Evolutionary conservation across 139 green algal species (phyloP), one percentile per base, ranked within the genome.

Genomic region (Volvox reticuliferus): DNA sequence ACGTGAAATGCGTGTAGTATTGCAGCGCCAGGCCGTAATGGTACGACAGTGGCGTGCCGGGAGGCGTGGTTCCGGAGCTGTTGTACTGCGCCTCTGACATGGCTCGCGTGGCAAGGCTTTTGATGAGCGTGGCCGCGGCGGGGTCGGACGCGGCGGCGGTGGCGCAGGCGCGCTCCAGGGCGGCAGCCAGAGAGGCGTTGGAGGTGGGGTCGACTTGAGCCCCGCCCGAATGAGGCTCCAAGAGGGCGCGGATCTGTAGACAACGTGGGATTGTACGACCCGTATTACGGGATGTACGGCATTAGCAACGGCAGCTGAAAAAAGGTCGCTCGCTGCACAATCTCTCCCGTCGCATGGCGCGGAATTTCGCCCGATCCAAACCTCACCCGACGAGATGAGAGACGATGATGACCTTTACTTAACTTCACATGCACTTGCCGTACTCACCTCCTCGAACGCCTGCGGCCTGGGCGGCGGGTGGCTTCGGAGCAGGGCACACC

Each of bases 1-100:
- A 97, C 2, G 97, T 98, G 93, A 98, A 98, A 92, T 98, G 97
- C 24, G 97, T 98, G 94, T 98, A 98, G 86, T 94, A 92, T 22
- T 91, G 36, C 67, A 98, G 79, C 21, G 96, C 96, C 50, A 98
- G 91, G 12, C 95, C 96, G 91, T 96, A 98, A 89, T 98, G 96
- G 55, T 93, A 89, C 33, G 93, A 91, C 13, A 91, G 87, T 17
- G 77, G 19, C 1, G 89, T 93, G 68, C 82, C 88, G 37, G 92
- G 82, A 0, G 91, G 80, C 36, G 63, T 62, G 33, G 19, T 91
- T 82, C 96, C 96, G 88, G 94, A 93, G 75, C 85, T 91, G 87
- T 94, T 93, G 89, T 97, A 97, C 92, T 96, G 89, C 30, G 96
- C 96, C 92, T 97, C 94, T 19, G 85, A 94, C 96, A 98, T 98